Percentiles rank a stretch among this genome's conserved stretches.
Conservation (phyloP, 805 yeast genomes). For the Myxozyma neglecta region DNA sequence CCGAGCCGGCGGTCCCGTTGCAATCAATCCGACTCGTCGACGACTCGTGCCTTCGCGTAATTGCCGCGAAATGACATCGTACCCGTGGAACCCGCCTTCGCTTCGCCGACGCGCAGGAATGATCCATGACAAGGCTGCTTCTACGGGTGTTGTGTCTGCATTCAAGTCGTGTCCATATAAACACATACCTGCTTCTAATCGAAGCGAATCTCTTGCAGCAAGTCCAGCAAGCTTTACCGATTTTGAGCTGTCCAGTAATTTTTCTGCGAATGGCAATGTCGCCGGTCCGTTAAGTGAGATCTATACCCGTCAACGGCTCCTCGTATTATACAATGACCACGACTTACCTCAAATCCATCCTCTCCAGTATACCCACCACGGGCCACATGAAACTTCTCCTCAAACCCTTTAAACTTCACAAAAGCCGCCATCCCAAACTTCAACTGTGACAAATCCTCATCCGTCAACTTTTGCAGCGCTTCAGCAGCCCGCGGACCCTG, state of each 20-base stretch:
- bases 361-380: constrained; percentile 98
- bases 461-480: constrained; percentile 63
- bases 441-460: constrained; percentile 56
- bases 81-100: constrained; percentile 69
- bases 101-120: constrained; percentile 76
- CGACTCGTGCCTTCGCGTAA: constrained; percentile 52
- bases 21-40: constrained; percentile 69
- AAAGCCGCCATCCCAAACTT: constrained; percentile 60
- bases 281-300: constrained; percentile 40
- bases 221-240: constrained; percentile 79
- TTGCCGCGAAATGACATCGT: constrained; percentile 66
- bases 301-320: constrained; percentile 23
- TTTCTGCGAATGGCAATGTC: constrained; percentile 59
- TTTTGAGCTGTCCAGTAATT: constrained; percentile 52
- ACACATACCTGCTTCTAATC: constrained; percentile 98
- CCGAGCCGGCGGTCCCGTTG: constrained; percentile 91
- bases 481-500: constrained; percentile 89
- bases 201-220: constrained; percentile 95
- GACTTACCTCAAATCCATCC: constrained; percentile 95
- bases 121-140: constrained; percentile 87
- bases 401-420: constrained; percentile 30
- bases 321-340: neutral
- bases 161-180: constrained; percentile 89
- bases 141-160: constrained; percentile 79
- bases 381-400: constrained; percentile 60